Conservation (phyloP, 371 early-diverging fungal genomes). For the Rhizopus arrhizus region DNA sequence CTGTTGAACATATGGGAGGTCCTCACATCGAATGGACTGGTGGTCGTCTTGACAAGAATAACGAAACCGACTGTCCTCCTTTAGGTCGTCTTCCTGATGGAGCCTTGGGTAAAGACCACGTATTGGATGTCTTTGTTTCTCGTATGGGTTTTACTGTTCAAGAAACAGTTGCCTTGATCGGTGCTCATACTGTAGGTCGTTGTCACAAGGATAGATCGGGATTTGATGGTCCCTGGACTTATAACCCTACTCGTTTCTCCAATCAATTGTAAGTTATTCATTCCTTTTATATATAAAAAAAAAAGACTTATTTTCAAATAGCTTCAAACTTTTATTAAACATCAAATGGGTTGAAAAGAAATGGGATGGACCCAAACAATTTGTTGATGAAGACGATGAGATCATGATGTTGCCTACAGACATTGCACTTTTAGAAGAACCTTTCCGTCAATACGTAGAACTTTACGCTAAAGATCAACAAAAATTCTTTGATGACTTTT, state of each 20-base stretch:
- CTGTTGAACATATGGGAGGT: conserved; percentile 84
- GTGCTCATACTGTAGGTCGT: conserved; percentile 89
- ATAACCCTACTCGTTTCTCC: conserved; percentile 81
- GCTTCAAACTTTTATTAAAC: conserved; percentile 68
- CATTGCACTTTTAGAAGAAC: conserved; percentile 69
- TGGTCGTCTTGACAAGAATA: conserved; percentile 72
- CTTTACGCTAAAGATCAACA: conserved; percentile 79
- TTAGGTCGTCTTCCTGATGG: conserved; percentile 88
- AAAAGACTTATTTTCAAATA: conserved; percentile 10
- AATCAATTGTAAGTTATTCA: conserved; percentile 68
- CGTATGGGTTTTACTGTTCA: conserved; percentile 79
- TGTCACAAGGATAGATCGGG: conserved; percentile 85
- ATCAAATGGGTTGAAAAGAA: conserved; percentile 71
- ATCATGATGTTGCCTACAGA: conserved; percentile 93
- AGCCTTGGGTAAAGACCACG: conserved; percentile 69
- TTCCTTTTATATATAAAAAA: background rate
- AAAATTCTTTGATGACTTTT: conserved; percentile 80
- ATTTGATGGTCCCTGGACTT: conserved; percentile 87
- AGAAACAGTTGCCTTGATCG: conserved; percentile 84
- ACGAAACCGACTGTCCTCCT: conserved; percentile 66
- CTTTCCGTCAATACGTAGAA: conserved; percentile 76
- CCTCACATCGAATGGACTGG: conserved; percentile 78
- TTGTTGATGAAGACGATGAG: conserved; percentile 65
- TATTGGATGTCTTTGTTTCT: conserved; percentile 73
- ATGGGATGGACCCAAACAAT: conserved; percentile 79